phyloP scores from a whole-genome alignment of 768 basidiomycete genomes.

The Mycena vitilis region DNA sequence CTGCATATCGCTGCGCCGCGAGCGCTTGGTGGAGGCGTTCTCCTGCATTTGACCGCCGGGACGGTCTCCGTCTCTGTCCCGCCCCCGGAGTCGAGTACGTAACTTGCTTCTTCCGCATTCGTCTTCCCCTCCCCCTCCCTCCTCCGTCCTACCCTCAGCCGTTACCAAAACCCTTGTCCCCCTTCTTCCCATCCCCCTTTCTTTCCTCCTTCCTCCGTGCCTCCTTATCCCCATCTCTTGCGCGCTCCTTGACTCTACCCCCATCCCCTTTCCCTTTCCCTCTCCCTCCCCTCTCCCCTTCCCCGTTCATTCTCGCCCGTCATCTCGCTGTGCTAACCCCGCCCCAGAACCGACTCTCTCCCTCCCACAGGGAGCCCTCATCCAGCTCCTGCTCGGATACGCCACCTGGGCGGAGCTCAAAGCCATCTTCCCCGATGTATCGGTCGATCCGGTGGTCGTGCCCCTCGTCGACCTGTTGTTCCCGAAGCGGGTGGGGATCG shows the following conservation, averaged over 20 bases:
- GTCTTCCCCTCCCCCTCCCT: background rate
- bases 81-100: background rate
- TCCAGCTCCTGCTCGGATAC: conserved; percentile 20
- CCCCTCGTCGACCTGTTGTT: conserved; percentile 25
- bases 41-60: conserved; percentile 1
- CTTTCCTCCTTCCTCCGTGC: too few species aligned
- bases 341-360: conserved; percentile 4
- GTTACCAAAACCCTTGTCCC: too few species aligned
- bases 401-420: conserved; percentile 7
- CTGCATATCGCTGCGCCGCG: conserved; percentile 14
- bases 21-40: background rate
- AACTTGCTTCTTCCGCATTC: background rate
- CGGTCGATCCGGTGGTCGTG: conserved; percentile 1
- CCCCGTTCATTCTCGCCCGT: too few species aligned
- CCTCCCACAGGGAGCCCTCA: conserved; percentile 13
- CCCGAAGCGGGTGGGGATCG: conserved; percentile 2
- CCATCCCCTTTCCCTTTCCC: background rate
- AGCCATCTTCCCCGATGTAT: background rate
- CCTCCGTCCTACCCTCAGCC: background rate
- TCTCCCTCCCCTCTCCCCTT: background rate
- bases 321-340: background rate
- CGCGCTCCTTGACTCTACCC: too few species aligned
- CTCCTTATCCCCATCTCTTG: too few species aligned
- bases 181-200: background rate
- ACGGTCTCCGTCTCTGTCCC: background rate